Base-by-base conservation (phyloP, 192 early-diverging fungal genomes). In the Podila verticillata region DNA sequence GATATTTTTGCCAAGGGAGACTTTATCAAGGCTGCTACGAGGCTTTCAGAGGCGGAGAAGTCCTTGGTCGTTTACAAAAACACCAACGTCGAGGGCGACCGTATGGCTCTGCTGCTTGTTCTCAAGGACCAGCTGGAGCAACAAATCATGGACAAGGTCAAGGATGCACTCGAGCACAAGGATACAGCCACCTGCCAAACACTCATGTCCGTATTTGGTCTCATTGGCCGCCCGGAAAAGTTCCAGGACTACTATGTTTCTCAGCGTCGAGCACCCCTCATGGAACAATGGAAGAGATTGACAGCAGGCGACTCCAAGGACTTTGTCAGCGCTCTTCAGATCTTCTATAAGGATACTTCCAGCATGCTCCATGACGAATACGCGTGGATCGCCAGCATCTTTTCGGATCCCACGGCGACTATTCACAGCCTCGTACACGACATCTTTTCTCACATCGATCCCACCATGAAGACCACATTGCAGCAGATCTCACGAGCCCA, bases 1-100 rank as follows among this genome's bases (percentile, higher is more conserved):
- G 84, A 83, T 5, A 85, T 92, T n/a, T 87, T 95, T 65, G 85
- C 82, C 5, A 82, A 88, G 0, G 72, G 83, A 2, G 93, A 94
- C 69, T 91, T 84, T 79, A 82, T 85, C 24, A 86, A 84, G 35
- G 93, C 92, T 15, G 89, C 88, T 0, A 48, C 66, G 6, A 72
- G 92, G 31, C 82, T 95, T 39, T 79, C 86, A 17, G 91, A 91
- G 48, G 94, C 94, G 0, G 86, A 91, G 61, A 84, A 87, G 35
- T 92, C 90, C 4, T 28, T 74, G 29, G 80, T 74, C 48, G 83
- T 81, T 69, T 95, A 71, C 48, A 84, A 91, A 36, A 89, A 93
- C 54, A 91, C 92, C 10, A 84, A 89, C 17, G 92, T 93, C 61
- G 92, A 89, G 57, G 92, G 92, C 5, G 88, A 91, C 24, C 83